Evolutionary conservation across 495 filamentous ascomycete genomes (phyloP).

Genomic region (Penicillium ochrochloron): DNA sequence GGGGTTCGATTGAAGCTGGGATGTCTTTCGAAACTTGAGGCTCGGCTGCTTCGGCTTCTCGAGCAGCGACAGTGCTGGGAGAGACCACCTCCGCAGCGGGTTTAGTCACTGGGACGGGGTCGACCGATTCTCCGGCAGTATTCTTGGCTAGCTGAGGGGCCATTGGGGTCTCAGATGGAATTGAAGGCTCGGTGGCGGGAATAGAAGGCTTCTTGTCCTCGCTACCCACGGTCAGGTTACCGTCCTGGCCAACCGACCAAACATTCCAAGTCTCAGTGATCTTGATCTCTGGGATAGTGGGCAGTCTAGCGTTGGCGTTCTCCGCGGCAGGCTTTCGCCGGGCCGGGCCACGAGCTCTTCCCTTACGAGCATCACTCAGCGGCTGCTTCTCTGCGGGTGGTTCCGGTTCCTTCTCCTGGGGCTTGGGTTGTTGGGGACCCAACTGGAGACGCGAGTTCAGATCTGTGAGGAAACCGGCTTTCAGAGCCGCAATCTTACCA

Average conservation of each 20-base stretch:
- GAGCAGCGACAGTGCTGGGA: conserved; percentile 9
- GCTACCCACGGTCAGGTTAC: conserved; percentile 45
- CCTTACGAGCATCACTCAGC: conserved; percentile 83
- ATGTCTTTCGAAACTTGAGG: conserved; percentile 12
- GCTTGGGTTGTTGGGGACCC: conserved; percentile 77
- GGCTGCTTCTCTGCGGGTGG: conserved; percentile 73
- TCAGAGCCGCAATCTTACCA: conserved; percentile 89
- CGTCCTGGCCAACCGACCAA: conserved; percentile 55
- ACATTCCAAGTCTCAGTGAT: conserved; percentile 56
- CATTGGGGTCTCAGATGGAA: conserved; percentile 31
- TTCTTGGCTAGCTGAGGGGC: conserved; percentile 54
- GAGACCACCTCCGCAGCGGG: conserved; percentile 15
- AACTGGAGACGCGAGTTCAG: conserved; percentile 82
- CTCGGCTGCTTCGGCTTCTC: conserved; percentile 11
- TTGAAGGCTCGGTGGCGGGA: conserved; percentile 20
- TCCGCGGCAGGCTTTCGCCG: conserved; percentile 69
- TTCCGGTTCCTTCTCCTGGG: conserved; percentile 65
- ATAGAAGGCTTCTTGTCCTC: conserved; percentile 29
- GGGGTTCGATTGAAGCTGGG: conserved; percentile 7
- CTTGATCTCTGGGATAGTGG: conserved; percentile 48
- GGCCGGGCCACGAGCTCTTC: conserved; percentile 84
- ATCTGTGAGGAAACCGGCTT: conserved; percentile 88
- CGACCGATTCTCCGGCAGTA: conserved; percentile 59
- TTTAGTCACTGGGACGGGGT: conserved; percentile 29
- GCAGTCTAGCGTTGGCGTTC: conserved; percentile 32